A percentile compares a stretch with the other conserved stretches of the same genome.
These are phyloP conservation scores for Volvox reticuliferus DNA, from an alignment of 139 green algal genomes.

Conservation along the genomic window DNA sequence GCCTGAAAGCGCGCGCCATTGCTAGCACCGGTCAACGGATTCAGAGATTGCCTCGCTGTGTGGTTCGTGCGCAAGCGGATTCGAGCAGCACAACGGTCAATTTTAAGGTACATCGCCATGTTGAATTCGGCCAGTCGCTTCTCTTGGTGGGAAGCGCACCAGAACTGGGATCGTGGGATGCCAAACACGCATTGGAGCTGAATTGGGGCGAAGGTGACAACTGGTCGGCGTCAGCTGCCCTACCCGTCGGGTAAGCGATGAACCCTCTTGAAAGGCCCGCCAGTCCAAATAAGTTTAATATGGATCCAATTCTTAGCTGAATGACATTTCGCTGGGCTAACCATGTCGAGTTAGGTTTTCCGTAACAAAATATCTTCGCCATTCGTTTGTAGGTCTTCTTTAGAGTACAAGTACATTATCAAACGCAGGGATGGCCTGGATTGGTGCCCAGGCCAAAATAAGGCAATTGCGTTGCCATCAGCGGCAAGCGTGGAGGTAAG, in stretches of 20 bases:
- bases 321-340: neutral
- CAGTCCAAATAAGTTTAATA: neutral
- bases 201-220: constrained; percentile 23
- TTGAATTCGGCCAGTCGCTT: neutral
- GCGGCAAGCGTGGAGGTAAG: constrained; percentile 27
- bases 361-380: neutral
- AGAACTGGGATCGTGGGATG: constrained; percentile 22
- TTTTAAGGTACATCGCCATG: constrained; percentile 22
- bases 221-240: neutral
- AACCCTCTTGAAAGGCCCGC: neutral
- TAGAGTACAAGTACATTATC: constrained; percentile 52
- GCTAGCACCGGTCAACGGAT: neutral
- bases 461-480: neutral
- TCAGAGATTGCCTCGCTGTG: neutral
- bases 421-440: constrained; percentile 34
- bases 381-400: neutral
- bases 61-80: neutral
- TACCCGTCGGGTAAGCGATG: constrained; percentile 1
- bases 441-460: constrained; percentile 38
- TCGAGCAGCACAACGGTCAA: neutral
- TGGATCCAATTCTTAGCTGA: neutral
- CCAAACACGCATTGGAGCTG: neutral
- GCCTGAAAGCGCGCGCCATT: neutral
- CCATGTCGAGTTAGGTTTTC: neutral
- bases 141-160: constrained; percentile 5